Base-by-base conservation (phyloP, 2,329 filamentous ascomycete species). In the Colletotrichum acutatum region DNA sequence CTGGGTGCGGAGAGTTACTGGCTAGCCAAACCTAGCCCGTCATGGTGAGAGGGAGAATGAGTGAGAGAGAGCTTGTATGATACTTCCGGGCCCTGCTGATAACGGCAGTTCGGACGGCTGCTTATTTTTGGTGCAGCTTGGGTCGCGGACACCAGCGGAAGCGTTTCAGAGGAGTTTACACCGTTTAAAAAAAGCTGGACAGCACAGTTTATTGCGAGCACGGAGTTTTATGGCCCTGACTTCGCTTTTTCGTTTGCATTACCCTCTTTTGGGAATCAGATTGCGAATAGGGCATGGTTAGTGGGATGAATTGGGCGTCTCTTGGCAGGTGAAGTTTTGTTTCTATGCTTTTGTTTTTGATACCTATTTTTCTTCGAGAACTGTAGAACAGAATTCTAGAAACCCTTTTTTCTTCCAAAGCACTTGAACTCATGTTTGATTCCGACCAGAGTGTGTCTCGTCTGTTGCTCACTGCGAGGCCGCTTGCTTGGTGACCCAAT, bases 1-100 rank as follows among this genome's bases (percentile, higher is more conserved):
- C 11, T 97, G 94, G 94, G 93, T 97, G 62, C 89, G 92, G 78
- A 88, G 94, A 75, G 92, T 95, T 74, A 95, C 93, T 24, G 89
- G 87, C 74, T 92, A 60, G 53, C 42, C 42, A 49, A 49, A 52
- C 42, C 57, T 49, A 5, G 64, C 28, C 64, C 46, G 56, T 52
- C n/a, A 46, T 8, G 4, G 34, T 22, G 37, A 19, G 37, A 42
- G 37, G 16, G 16, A 19, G 37, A 42, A 14, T 37, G 28, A 5
- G 26, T 12, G 28, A 42, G 37, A 19, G 56, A 58, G 56, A 32
- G n/a, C 22, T n/a, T 54, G 42, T 16, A 32, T 49, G 24, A 37
- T n/a, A 57, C 7, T 46, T 54, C 3, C 16, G 4, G 24, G 60
- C 22, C n/a, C 24, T 24, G 42, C 52, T 19, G 22, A 34, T 52